phyloP scores from a whole-genome alignment of 768 basidiomycete genomes.

The Fomitopsis serialis region DNA sequence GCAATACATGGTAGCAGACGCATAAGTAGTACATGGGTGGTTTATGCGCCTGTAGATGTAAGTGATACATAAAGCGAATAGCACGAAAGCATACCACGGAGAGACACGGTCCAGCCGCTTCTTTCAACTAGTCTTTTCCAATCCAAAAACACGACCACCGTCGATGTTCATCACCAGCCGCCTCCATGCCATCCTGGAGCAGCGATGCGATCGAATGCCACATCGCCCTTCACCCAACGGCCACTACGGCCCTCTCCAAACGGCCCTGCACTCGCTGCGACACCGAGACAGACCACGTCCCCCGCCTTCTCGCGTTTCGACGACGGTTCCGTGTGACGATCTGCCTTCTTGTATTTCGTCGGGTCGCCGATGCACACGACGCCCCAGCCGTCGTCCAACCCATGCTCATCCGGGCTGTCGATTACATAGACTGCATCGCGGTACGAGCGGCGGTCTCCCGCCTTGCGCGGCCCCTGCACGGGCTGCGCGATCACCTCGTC shows the following conservation, averaged over 20 bases:
- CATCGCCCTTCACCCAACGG: conserved; percentile 12
- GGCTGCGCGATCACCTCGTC: background rate
- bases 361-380: background rate
- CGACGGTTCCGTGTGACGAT: conserved; percentile 9
- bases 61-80: too few relatives aligned
- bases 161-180: too few relatives aligned
- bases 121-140: too few relatives aligned
- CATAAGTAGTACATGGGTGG: too few relatives aligned
- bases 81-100: too few relatives aligned
- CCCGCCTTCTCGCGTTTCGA: background rate
- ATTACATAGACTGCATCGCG: background rate
- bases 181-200: too few relatives aligned
- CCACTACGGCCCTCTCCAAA: conserved; percentile 11
- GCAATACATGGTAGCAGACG: too few relatives aligned
- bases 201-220: conserved; percentile 10
- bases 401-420: conserved; percentile 1
- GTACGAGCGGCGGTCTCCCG: background rate
- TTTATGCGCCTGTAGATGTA: too few relatives aligned
- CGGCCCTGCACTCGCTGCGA: conserved; percentile 11
- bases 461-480: background rate
- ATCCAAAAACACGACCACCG: too few relatives aligned
- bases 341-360: conserved; percentile 1
- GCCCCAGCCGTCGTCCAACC: background rate
- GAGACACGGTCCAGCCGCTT: conserved; percentile 1
- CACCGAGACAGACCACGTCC: conserved; percentile 7